These are phyloP conservation scores for Apiotrichum gracile DNA, from an alignment of 1,284 basidiomycete species.

Conservation along the genomic window DNA sequence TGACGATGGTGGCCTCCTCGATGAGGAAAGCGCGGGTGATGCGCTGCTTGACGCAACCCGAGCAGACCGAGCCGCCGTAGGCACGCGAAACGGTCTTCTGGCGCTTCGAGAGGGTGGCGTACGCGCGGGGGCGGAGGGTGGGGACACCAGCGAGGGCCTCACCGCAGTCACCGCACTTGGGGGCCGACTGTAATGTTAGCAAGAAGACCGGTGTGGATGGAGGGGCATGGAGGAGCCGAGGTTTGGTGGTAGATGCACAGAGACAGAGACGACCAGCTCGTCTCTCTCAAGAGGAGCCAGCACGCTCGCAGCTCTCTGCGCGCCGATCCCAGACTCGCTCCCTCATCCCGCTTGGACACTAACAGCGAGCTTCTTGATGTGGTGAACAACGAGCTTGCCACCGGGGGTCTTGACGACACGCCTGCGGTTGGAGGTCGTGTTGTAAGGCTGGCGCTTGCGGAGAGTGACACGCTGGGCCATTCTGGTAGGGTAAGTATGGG, in stretches of 20 bases:
- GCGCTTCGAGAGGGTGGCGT: slow-evolving; percentile 89
- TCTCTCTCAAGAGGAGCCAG: background rate
- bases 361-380: slow-evolving; percentile 50
- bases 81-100: slow-evolving; percentile 89
- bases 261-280: too few relatives aligned
- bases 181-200: slow-evolving; percentile 51
- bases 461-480: slow-evolving; percentile 99
- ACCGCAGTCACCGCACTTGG: slow-evolving; percentile 98
- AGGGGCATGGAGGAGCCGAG: background rate
- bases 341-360: slow-evolving; percentile 21
- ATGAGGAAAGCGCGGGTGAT: slow-evolving; percentile 98
- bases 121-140: slow-evolving; percentile 85
- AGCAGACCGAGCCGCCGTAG: slow-evolving; percentile 93
- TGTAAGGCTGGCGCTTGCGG: slow-evolving; percentile 97
- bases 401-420: slow-evolving; percentile 92
- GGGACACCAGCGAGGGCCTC: slow-evolving; percentile 85
- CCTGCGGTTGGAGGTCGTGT: slow-evolving; percentile 94
- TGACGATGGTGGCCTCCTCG: slow-evolving; percentile 99
- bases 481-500: slow-evolving; percentile 34
- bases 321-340: too few relatives aligned
- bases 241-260: too few relatives aligned
- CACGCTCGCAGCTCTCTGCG: background rate
- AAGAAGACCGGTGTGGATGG: background rate
- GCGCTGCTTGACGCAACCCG: slow-evolving; percentile 83
- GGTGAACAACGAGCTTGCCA: slow-evolving; percentile 50